Conservation (phyloP, 768 basidiomycete genomes). For the Mycena albidolilacea region DNA sequence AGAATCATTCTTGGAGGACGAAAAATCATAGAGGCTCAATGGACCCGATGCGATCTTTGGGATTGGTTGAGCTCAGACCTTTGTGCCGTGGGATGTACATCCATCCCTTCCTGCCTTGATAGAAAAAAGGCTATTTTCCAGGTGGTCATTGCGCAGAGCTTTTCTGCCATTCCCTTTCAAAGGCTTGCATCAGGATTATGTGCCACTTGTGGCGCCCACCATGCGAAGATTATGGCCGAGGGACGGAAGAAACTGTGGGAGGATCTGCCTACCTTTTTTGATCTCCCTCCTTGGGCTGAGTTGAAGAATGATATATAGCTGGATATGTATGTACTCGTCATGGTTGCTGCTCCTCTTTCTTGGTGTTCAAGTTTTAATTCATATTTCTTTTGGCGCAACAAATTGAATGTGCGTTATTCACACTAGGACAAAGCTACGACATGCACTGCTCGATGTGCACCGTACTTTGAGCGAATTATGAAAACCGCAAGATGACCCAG, state of each 20-base stretch:
- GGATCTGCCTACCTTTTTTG: constrained; percentile 12
- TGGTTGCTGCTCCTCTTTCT: no score
- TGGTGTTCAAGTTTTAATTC: no score
- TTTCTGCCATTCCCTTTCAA: no score
- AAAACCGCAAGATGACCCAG: no score
- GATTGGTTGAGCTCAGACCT: background rate
- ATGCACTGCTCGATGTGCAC: no score
- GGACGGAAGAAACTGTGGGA: constrained; percentile 25
- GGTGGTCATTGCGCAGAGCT: background rate
- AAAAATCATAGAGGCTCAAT: constrained; percentile 9
- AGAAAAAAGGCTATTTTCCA: background rate
- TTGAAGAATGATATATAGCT: constrained; percentile 25
- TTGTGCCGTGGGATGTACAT: background rate
- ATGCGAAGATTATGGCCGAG: background rate
- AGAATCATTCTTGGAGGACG: background rate
- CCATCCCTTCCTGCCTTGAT: background rate
- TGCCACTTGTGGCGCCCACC: background rate
- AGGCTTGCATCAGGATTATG: background rate
- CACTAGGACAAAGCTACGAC: no score
- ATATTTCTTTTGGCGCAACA: no score
- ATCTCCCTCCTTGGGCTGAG: constrained; percentile 19
- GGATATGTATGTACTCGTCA: background rate
- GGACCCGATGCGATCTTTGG: background rate
- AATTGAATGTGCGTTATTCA: no score
- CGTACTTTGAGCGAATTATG: no score